A percentile compares a stretch with the other conserved stretches of the same genome.
These are phyloP conservation scores for Sophora flavescens DNA, from an alignment of 306 rosid species.

Conservation along the genomic window DNA sequence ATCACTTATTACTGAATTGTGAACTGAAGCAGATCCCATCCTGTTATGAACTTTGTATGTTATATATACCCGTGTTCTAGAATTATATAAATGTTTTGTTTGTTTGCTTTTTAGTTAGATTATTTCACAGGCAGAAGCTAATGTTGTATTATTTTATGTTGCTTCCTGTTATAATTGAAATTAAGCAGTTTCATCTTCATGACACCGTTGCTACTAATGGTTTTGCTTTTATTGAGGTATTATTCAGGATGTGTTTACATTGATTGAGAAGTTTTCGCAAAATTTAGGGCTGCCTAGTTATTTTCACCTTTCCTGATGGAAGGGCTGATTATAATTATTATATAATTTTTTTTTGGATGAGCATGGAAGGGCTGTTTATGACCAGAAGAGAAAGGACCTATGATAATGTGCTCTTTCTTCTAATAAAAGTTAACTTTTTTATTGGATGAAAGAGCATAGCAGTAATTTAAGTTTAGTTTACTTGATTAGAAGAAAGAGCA, in stretches of 20 bases:
- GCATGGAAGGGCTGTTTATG: constrained; percentile 7
- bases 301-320: constrained; percentile 2
- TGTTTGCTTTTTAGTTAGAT: constrained; percentile 39
- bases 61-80: constrained; percentile 55
- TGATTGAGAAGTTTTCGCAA: constrained; percentile 13
- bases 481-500: too few relatives aligned
- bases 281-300: not conserved
- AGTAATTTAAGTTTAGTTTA: too few relatives aligned
- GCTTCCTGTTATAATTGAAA: constrained; percentile 28
- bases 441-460: too few relatives aligned
- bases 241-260: not conserved
- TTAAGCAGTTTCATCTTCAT: constrained; percentile 16
- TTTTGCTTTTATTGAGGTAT: constrained; percentile 11
- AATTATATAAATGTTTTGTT: constrained; percentile 56
- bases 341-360: too few relatives aligned
- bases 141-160: constrained; percentile 36
- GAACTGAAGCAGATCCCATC: constrained; percentile 50
- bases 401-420: not conserved
- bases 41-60: constrained; percentile 68
- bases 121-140: constrained; percentile 3
- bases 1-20: constrained; percentile 58
- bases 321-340: too few relatives aligned
- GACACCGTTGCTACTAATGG: constrained; percentile 5
- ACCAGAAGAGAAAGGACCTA: not conserved
- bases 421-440: too few relatives aligned